Evolutionary conservation across 208 protist genomes (phyloP).

Genomic region (Trypanosoma scelopori): DNA sequence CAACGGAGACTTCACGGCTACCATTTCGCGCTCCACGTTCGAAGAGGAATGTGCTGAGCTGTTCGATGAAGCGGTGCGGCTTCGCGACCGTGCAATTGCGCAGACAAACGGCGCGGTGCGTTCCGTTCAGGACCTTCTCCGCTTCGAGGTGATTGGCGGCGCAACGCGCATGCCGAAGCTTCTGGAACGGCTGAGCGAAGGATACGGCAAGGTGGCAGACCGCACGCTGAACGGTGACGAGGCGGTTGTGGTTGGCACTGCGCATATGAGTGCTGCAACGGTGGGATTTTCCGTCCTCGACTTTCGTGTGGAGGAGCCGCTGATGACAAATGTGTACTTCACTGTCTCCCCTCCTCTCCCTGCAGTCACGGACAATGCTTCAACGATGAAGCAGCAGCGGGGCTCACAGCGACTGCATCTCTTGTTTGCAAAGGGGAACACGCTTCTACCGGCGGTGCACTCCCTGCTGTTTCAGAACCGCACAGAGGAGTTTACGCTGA

Average conservation of each 20-base stretch:
- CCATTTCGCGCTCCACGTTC: constrained; percentile 60
- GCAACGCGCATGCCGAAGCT: constrained; percentile 79
- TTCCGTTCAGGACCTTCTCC: constrained; percentile 24
- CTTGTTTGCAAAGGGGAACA: constrained; percentile 31
- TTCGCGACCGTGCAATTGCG: constrained; percentile 40
- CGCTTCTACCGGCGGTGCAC: constrained; percentile 30
- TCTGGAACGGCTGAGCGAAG: constrained; percentile 51
- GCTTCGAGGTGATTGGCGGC: constrained; percentile 84
- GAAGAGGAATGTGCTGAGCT: constrained; percentile 65
- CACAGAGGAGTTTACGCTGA: constrained; percentile 35
- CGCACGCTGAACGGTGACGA: constrained; percentile 89
- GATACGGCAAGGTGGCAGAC: constrained; percentile 37
- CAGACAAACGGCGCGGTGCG: constrained; percentile 16
- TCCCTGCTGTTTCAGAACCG: constrained; percentile 33
- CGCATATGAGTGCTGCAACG: constrained; percentile 43
- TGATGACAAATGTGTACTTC: constrained; percentile 53
- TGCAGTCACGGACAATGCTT: neutral
- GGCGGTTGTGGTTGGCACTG: constrained; percentile 67
- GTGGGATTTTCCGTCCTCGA: constrained; percentile 15
- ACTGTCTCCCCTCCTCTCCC: constrained; percentile 16
- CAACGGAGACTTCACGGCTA: constrained; percentile 42
- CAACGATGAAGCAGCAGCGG: neutral
- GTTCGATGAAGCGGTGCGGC: constrained; percentile 46
- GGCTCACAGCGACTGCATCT: constrained; percentile 8
- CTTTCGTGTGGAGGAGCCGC: constrained; percentile 42